phyloP scores from a whole-genome alignment of 306 rosid species.

The Echinosophora koreensis region DNA sequence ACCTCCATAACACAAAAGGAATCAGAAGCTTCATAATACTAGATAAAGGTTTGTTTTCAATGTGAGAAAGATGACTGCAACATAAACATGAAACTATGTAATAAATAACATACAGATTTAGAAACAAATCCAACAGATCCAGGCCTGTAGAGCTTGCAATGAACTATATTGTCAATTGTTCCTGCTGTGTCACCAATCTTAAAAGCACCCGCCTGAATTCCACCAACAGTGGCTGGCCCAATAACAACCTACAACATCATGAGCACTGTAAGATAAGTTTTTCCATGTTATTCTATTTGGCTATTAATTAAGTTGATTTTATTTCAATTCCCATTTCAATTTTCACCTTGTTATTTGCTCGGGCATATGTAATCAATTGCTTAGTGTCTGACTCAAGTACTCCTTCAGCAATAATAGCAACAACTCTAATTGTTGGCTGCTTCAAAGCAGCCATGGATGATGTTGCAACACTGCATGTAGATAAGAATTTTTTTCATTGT shows the following conservation, averaged over 20 bases:
- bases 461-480: conserved; percentile 85
- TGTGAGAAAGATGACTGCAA: conserved; percentile 41
- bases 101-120: conserved; percentile 83
- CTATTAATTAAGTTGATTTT: conserved; percentile 33
- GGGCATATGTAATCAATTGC: conserved; percentile 94
- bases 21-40: neutral
- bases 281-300: conserved; percentile 28
- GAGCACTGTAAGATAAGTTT: conserved; percentile 42
- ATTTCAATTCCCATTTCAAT: conserved; percentile 27
- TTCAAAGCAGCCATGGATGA: conserved; percentile 90
- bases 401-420: conserved; percentile 98
- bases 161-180: conserved; percentile 92
- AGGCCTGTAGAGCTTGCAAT: conserved; percentile 97
- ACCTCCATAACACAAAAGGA: conserved; percentile 26
- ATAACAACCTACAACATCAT: conserved; percentile 77
- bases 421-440: conserved; percentile 96
- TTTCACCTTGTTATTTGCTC: conserved; percentile 90
- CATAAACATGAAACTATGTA: conserved; percentile 22
- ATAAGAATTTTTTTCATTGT: conserved; percentile 33
- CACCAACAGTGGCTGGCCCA: conserved; percentile 99
- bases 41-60: conserved; percentile 15
- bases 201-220: conserved; percentile 99
- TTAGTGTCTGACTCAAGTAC: conserved; percentile 94
- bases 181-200: conserved; percentile 99
- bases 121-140: conserved; percentile 99